phyloP scores from a whole-genome alignment of 1,139 yeast genomes.

The Kluyveromyces sp. region DNA sequence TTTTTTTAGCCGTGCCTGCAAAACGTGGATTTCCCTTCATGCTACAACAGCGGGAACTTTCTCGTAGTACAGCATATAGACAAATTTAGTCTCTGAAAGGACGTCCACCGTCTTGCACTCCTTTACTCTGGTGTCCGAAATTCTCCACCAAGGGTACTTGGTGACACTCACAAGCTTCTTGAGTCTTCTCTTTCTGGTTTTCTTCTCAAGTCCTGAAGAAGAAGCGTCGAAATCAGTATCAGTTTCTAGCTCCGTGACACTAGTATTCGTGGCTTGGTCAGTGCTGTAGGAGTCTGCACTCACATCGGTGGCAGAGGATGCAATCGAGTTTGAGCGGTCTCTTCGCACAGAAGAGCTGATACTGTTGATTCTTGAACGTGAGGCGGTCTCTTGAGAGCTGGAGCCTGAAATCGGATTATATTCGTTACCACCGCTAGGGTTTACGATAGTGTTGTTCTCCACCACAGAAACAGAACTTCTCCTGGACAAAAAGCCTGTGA shows the following conservation, averaged over 20 bases:
- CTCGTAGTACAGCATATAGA: conserved; percentile 79
- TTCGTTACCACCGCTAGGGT: background rate
- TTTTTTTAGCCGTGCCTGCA: too few relatives aligned
- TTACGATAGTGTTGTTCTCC: background rate
- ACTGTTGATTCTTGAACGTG: conserved; percentile 16
- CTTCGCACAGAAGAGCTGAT: conserved; percentile 11
- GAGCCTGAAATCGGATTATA: background rate
- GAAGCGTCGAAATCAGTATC: conserved; percentile 8
- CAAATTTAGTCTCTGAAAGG: conserved; percentile 62
- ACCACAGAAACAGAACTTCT: conserved; percentile 13
- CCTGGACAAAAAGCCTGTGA: conserved; percentile 20
- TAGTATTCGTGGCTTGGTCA: conserved; percentile 4
- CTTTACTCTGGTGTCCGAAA: conserved; percentile 65
- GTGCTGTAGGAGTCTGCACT: conserved; percentile 5
- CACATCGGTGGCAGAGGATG: conserved; percentile 1
- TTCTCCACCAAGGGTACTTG: conserved; percentile 75
- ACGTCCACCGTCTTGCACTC: conserved; percentile 61
- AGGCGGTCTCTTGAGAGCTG: conserved; percentile 6
- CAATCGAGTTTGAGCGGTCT: conserved; percentile 8
- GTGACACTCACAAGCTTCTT: conserved; percentile 46
- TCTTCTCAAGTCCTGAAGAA: conserved; percentile 13
- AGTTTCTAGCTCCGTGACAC: conserved; percentile 5
- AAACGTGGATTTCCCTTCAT: too few relatives aligned
- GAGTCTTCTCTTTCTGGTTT: conserved; percentile 13
- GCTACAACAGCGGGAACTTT: conserved; percentile 2